Evolutionary conservation across 164 flowering plant species (phyloP), one percentile per base, ranked within the genome.

Genomic region (Tinospora cordifolia): DNA sequence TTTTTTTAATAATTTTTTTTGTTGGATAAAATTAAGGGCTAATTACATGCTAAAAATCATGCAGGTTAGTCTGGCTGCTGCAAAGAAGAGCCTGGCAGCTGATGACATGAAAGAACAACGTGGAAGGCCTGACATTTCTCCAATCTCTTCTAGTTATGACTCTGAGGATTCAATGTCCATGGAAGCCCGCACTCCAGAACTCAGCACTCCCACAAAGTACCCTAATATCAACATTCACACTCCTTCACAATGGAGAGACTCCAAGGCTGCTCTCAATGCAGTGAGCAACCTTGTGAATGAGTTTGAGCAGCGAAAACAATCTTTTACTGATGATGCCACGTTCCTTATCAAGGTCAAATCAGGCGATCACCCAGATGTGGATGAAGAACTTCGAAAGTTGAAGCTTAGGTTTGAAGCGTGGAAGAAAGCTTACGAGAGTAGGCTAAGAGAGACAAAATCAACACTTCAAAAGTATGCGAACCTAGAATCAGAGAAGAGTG

Each of bases 21-120:
- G 9, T 19, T 62, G 25, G 15, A 62, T 12, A 12, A 62, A 12
- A 62, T 2, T 62, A n/a, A 19, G 19, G 10, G 57, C 3, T 72
- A 7, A 21, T 9, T n/a, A 59, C 65, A 27, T 67, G 22, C 47
- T 66, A 41, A 64, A 59, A 68, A 24, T 65, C 17, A 51, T 82
- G 79, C 92, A 91, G 97, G 77, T 71, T 76, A 88, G 91, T 73
- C 84, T 93, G 39, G 85, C 92, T 68, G 87, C 92, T 57, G 93
- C 91, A 27, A 85, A 84, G 79, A 87, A 80, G 75, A 84, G 86
- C 64, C 81, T 85, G 41, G 82, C 79, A 11, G 62, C 83, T 4
- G 89, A 85, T 25, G 75, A 76, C 25, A 46, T 74, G 30, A 68
- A 75, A 30, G 80, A 76, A 62, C 87, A 77, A 71, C 80, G 78